phyloP scores from a whole-genome alignment of 352 stramenopile species.

The Pythium dissimile region DNA sequence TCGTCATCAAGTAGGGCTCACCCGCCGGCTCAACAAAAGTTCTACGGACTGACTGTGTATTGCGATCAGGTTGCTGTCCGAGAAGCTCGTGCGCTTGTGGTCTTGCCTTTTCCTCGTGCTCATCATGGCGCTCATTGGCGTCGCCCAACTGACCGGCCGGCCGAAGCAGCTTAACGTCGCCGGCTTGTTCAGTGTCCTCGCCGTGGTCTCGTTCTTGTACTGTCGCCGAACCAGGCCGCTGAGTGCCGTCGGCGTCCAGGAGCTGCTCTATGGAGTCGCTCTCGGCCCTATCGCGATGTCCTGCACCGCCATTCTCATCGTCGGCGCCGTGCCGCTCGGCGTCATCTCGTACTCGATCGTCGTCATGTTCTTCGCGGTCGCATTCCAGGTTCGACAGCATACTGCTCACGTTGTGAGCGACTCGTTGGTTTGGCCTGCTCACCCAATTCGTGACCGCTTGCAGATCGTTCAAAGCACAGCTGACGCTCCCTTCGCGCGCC shows the following conservation, averaged over 20 bases:
- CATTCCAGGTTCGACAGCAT: conserved; percentile 34
- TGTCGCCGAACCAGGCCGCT: conserved; percentile 37
- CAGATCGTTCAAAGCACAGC: conserved; percentile 62
- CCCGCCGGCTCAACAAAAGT: neutral
- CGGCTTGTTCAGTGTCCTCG: conserved; percentile 27
- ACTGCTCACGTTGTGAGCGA: neutral
- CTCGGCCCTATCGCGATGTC: conserved; percentile 56
- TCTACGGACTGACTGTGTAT: conserved; percentile 20
- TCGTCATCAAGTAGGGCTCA: conserved; percentile 50
- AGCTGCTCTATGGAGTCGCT: conserved; percentile 43
- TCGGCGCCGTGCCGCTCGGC: conserved; percentile 34
- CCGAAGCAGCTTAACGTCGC: conserved; percentile 34
- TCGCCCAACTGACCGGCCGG: conserved; percentile 35
- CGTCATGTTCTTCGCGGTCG: conserved; percentile 57
- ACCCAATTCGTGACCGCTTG: neutral
- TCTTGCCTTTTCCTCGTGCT: conserved; percentile 52
- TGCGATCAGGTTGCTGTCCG: conserved; percentile 59
- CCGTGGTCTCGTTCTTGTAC: conserved; percentile 49
- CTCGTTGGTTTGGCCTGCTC: no score
- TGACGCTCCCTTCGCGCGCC: conserved; percentile 69
- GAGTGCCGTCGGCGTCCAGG: conserved; percentile 41
- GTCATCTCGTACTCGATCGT: conserved; percentile 52
- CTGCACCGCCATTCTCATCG: conserved; percentile 47
- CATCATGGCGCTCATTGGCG: conserved; percentile 35
- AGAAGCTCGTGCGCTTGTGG: conserved; percentile 71